phyloP scores from a whole-genome alignment of 345 rosid genomes.

The Rhizophora apiculata region DNA sequence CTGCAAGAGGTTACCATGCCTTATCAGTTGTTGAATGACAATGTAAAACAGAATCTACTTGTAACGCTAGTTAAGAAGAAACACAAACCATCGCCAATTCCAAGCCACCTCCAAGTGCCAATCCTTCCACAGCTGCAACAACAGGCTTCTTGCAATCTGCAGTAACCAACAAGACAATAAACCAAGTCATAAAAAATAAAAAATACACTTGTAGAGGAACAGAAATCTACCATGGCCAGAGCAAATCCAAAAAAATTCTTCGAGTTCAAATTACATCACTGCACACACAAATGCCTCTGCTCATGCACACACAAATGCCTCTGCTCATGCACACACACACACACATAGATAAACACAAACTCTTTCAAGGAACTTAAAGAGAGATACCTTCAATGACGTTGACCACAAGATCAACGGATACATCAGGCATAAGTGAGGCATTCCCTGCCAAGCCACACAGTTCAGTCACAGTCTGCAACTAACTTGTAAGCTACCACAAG shows the following conservation, averaged over 20 bases:
- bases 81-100: constrained; percentile 78
- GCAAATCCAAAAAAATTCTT: no score
- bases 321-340: no score
- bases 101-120: constrained; percentile 98
- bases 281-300: no score
- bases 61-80: constrained; percentile 3
- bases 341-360: no score
- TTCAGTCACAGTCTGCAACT: not conserved
- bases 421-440: constrained; percentile 68
- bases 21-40: not conserved
- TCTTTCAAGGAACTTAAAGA: not conserved
- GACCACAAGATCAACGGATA: constrained; percentile 73
- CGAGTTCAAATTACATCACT: no score
- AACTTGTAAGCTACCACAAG: not conserved
- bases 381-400: constrained; percentile 71
- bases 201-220: not conserved
- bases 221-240: not conserved
- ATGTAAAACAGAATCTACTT: constrained; percentile 3
- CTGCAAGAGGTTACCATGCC: constrained; percentile 28
- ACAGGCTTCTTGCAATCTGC: constrained; percentile 86
- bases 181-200: constrained; percentile 13
- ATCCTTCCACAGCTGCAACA: constrained; percentile 94
- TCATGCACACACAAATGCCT: no score
- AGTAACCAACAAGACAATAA: not conserved
- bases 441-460: constrained; percentile 56